Evolutionary conservation across 2,329 filamentous ascomycete species (phyloP).

Genomic region (Aspergillus vadensis): DNA sequence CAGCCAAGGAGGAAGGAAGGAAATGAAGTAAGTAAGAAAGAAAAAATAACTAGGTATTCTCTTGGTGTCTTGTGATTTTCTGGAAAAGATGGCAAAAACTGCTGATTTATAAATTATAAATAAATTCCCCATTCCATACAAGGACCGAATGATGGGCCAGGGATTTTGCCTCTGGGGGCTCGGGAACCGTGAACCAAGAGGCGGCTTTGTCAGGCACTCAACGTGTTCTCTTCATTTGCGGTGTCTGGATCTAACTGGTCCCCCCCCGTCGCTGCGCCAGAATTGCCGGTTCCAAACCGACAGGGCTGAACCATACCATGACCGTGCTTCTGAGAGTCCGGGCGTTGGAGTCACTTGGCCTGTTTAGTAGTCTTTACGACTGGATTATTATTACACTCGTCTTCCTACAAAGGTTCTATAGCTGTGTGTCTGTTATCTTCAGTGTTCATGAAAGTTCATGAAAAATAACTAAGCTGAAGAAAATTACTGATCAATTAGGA

Average conservation of each 20-base stretch:
- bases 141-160: not conserved
- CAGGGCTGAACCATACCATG: constrained; percentile 26
- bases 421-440: too few species aligned
- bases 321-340: constrained; percentile 1
- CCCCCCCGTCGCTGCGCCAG: constrained; percentile 8
- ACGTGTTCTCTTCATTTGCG: constrained; percentile 29
- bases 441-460: not conserved
- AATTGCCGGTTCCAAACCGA: constrained; percentile 18
- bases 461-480: not conserved
- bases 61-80: too few species aligned
- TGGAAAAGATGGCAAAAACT: not conserved
- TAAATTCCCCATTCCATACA: not conserved
- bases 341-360: not conserved
- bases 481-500: not conserved
- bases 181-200: constrained; percentile 6
- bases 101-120: not conserved
- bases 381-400: too few species aligned
- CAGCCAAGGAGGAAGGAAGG: not conserved
- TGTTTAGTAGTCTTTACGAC: not conserved
- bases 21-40: too few species aligned
- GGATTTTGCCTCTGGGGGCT: constrained; percentile 7
- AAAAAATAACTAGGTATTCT: too few species aligned
- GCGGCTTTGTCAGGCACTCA: constrained; percentile 16
- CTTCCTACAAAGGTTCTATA: too few species aligned
- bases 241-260: constrained; percentile 13